Evolutionary conservation across 192 early-diverging fungal genomes (phyloP).

Genomic region (Backusella parvicylindrica): DNA sequence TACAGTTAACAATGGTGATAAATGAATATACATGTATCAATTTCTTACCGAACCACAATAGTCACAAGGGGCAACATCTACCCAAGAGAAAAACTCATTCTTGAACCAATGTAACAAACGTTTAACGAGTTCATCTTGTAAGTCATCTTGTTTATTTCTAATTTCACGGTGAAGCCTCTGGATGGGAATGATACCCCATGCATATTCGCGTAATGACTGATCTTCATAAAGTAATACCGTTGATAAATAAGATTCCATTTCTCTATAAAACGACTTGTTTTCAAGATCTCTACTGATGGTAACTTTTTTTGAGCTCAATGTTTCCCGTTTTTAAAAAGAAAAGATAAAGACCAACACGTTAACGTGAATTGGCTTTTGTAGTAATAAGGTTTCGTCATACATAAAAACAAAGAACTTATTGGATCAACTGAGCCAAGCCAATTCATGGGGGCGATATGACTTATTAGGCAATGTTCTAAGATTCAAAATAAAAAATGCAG

Average conservation of each 20-base stretch:
- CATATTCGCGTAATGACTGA: not conserved
- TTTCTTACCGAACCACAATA: slow-evolving; percentile 25
- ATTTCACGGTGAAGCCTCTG: slow-evolving; percentile 37
- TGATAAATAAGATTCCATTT: not conserved
- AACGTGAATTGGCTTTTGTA: no score
- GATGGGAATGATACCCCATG: slow-evolving; percentile 40
- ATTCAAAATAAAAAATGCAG: no score
- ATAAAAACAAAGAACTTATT: no score
- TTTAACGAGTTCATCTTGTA: slow-evolving; percentile 25
- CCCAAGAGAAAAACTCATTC: slow-evolving; percentile 50
- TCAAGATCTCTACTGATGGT: not conserved
- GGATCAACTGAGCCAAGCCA: no score
- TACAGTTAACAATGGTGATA: not conserved
- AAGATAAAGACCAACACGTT: no score
- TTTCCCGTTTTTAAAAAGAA: no score
- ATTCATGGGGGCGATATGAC: no score
- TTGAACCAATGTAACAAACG: slow-evolving; percentile 53
- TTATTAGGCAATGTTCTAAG: no score
- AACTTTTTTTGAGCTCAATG: no score
- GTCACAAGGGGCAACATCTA: slow-evolving; percentile 40
- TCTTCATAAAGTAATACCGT: not conserved
- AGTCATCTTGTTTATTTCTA: not conserved
- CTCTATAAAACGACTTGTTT: not conserved
- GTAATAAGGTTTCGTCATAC: no score
- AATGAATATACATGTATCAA: not conserved